Percentiles rank a stretch among this genome's conserved stretches.
Conservation (phyloP, 1,284 basidiomycete species). For the Cutaneotrichosporon cutaneum region DNA sequence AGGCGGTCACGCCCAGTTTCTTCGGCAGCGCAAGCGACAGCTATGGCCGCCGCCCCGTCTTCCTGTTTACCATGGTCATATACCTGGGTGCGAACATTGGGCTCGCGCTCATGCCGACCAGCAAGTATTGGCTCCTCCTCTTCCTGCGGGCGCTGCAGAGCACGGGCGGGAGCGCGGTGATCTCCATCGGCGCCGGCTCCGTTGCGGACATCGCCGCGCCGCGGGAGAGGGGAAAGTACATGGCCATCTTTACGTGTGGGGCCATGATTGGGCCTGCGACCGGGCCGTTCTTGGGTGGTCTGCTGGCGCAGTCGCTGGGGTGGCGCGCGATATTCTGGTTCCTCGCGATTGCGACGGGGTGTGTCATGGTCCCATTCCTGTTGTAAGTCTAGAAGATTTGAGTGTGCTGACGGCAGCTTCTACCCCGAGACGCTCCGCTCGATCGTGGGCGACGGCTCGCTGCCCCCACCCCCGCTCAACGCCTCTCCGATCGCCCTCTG, state of each 20-base stretch:
- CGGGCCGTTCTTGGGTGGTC: conserved; percentile 38
- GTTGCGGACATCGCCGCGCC: conserved; percentile 50
- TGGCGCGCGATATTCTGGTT: conserved; percentile 45
- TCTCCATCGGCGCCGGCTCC: conserved; percentile 48
- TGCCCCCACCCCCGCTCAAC: conserved; percentile 47
- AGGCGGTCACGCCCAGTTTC: conserved; percentile 50
- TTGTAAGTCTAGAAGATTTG: conserved; percentile 26
- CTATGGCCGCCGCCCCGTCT: conserved; percentile 45
- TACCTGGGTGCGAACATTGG: conserved; percentile 50
- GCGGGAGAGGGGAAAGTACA: conserved; percentile 47
- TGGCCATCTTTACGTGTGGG: conserved; percentile 40
- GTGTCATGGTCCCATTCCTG: conserved; percentile 19
- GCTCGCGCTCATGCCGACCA: conserved; percentile 45
- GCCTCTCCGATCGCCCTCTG: conserved; percentile 34
- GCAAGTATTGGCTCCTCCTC: conserved; percentile 47
- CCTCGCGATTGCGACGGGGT: conserved; percentile 22
- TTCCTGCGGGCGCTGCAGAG: conserved; percentile 47
- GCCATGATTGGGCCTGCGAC: conserved; percentile 20
- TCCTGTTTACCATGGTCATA: conserved; percentile 44
- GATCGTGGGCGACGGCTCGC: conserved; percentile 50
- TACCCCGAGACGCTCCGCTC: conserved; percentile 51
- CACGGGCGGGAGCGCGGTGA: conserved; percentile 49
- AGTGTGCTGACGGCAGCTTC: conserved; percentile 28
- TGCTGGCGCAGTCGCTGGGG: conserved; percentile 25
- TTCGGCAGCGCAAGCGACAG: conserved; percentile 48